Evolutionary conservation across 805 yeast species (phyloP), one percentile per base, ranked within the genome.

Genomic region (Saturnispora kantuleensis): DNA sequence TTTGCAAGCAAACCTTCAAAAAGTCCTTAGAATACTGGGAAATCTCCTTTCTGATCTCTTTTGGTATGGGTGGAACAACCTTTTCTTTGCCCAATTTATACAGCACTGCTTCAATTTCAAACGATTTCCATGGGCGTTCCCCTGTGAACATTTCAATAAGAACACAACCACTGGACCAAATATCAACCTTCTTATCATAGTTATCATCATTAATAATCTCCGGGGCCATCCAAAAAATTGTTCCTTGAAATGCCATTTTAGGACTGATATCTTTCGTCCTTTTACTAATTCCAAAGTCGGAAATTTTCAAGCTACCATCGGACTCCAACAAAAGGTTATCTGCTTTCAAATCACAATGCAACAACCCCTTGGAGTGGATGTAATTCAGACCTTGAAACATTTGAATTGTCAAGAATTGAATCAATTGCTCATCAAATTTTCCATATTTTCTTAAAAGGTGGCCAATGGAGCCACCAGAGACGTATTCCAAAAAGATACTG

Each of bases 191-290:
- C 16, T 98, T 98, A 67, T 95, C 86, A 60, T 93, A 93, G 3
- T 77, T 79, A 16, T 79, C 79, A 47, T 86, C 87, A 59, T 88
- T 90, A 41, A 93, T 88, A 51, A 94, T 96, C 59, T 93, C 99
- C 0, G 99, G 99, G 1, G 99, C 99, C 98, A 93, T 93, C 98
- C 98, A 93, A 62, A 89, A 93, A 1, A 94, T 87, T 0, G 98
- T 89, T 18, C 99, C 99, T 63, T 94, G 96, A 50, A 64, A 60
- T 10, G 97, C 89, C 95, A 89, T 85, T 45, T 87, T 96, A 4
- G 96, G 87, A 29, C 84, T 80, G 60, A 93, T 90, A 58, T 93
- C 89, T 38, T 79, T 74, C 10, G 87, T 77, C 56, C 79, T 77
- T 60, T 87, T 89, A 35, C 97, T 88, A 42, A 93, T 93, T 38